phyloP scores from a whole-genome alignment of 139 green algal genomes.

The Asterochloris sp. region DNA sequence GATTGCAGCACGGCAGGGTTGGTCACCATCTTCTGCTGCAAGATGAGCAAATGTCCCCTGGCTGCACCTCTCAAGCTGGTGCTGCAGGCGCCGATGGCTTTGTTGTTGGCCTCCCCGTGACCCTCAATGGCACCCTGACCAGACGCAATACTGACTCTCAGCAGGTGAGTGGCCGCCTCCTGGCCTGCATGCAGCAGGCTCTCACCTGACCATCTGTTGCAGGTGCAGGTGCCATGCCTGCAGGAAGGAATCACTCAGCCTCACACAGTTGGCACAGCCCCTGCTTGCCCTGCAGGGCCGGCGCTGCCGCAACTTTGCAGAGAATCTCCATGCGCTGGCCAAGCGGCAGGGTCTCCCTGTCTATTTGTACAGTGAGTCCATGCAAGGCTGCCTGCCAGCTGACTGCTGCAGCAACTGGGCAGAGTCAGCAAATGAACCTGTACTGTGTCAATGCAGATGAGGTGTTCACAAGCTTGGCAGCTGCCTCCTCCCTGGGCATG shows the following conservation, averaged over 20 bases:
- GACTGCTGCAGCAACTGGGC: background rate
- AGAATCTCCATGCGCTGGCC: slow-evolving; percentile 6
- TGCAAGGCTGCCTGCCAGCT: background rate
- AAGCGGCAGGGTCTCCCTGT: background rate
- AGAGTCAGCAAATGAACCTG: background rate
- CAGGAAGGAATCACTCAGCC: background rate
- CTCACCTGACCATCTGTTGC: too few relatives aligned
- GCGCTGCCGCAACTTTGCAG: background rate
- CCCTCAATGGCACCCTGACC: background rate
- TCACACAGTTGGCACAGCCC: background rate
- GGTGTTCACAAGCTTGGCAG: background rate
- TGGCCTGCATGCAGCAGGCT: too few relatives aligned
- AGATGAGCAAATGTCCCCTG: background rate
- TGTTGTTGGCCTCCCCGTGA: slow-evolving; percentile 9
- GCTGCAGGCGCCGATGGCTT: slow-evolving; percentile 6
- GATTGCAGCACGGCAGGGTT: slow-evolving; percentile 6
- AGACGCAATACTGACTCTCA: background rate
- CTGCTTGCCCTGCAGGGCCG: background rate
- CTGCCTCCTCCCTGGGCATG: slow-evolving; percentile 4
- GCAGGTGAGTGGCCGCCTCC: background rate
- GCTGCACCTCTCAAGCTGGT: background rate
- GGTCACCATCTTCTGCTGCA: background rate
- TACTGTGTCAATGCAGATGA: background rate
- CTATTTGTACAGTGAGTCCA: background rate
- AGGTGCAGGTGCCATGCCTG: too few relatives aligned